Evolutionary conservation across 345 rosid species (phyloP), one percentile per base, ranked within the genome.

Genomic region (Raphanus raphanistrum): DNA sequence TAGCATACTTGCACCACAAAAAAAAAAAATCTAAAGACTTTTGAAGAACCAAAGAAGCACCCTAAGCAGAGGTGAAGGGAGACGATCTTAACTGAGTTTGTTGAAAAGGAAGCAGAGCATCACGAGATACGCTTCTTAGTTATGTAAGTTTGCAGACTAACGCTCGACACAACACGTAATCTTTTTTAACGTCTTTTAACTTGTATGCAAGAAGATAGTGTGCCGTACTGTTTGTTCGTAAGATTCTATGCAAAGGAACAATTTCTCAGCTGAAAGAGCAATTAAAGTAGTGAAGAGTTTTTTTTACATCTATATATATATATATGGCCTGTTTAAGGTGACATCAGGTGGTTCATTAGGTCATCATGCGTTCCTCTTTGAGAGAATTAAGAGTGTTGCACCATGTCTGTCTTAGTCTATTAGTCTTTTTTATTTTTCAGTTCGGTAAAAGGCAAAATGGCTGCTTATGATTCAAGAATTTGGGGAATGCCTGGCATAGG

Each of bases 381-480:
- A 15, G 11, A 55, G 38, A 36, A 17, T 13, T 64, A 26, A 17
- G 50, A 70, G 11, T 3, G 10, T 35, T 74, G 28, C 73, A 45
- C 8, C 32, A 36, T 54, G n/a, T 29, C 0, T 36, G 31, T 13
- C 0, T 38, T 10, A 31, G 63, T 33, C 8, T 77, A 7, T 71
- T 71, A 28, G 4, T 63, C 21, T 29, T 1, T 41, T 66, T 4
- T 8, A 2, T 2, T 38, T 21, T 25, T 6, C 69, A 78, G 26
- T n/a, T 38, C 16, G 7, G 64, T 60, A 15, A 45, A 63, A 66
- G 36, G 64, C 71, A 76, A 57, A 85, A 87, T 87, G 90, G 90
- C 60, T 66, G 77, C 73, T 58, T 33, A 27, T 1, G 28, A 27
- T 1, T 27, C 28, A 76, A 74, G 79, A 4, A 75, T 75, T 57